Evolutionary conservation across 768 basidiomycete genomes (phyloP), one percentile per base, ranked within the genome.

Genomic region (Amanita exitialis): DNA sequence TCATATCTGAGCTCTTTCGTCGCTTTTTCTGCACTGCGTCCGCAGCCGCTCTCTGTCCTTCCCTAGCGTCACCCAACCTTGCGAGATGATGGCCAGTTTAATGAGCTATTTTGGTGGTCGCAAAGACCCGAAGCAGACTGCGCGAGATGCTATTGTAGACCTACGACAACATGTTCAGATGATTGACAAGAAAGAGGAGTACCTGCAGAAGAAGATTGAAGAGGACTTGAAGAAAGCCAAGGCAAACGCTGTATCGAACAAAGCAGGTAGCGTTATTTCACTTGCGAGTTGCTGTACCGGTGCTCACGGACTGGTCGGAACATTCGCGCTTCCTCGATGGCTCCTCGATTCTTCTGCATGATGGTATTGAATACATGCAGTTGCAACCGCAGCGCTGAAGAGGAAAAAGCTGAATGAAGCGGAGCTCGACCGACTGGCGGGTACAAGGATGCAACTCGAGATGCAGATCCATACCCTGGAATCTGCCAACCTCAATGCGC

Each of bases 131-230:
- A 90, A 88, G 67, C 82, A 86, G 68, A 73, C 83, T 23, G 85
- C 95, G 41, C 78, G 91, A 56, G 90, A 96, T 64, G 90, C 96
- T 44, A 99, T 99, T 66, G 87, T 98, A 53, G 78, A 77, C 41
- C 75, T 99, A 58, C 82, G 95, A 61, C 86, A 95, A 69, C 93
- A 98, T 66, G 78, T 97, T 55, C 81, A 90, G 69, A 87, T 95
- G 83, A 82, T 98, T 58, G 93, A 97, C 80, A 99, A 97, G 90
- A 97, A 95, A 76, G 96, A 97, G 73, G 95, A 98, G 66, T 77
- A 90, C 67, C 72, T 97, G 55, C 85, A 87, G 76, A 93, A 89
- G 80, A 92, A 94, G 82, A 89, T 96, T 57, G 92, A 95, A 48
- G 92, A 96, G 56, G 95, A 98, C 61, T 57, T 82, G 60, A 83